These are phyloP conservation scores for Comarum palustre DNA, from an alignment of 306 rosid species.

Conservation along the genomic window DNA sequence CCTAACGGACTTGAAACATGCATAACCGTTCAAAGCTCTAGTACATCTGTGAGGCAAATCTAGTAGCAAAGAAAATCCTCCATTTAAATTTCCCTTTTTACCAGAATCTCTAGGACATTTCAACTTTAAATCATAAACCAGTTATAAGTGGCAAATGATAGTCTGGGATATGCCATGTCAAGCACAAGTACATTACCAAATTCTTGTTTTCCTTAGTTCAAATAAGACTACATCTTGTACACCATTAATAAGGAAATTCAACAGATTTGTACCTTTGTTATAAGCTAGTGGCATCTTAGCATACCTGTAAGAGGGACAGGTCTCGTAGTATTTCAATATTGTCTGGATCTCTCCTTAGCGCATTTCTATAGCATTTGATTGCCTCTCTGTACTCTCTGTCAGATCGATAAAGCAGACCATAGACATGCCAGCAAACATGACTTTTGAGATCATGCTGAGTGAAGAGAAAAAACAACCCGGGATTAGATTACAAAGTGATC, in stretches of 20 bases:
- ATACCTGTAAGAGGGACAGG: constrained; percentile 87
- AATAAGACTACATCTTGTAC: background rate
- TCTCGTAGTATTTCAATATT: constrained; percentile 94
- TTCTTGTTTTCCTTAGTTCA: background rate
- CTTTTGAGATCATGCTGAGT: constrained; percentile 94
- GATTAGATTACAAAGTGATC: constrained; percentile 14
- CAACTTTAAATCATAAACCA: background rate
- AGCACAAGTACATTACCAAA: background rate
- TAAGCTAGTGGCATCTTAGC: constrained; percentile 14
- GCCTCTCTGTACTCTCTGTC: constrained; percentile 99
- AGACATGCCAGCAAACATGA: constrained; percentile 99
- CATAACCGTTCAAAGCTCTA: background rate
- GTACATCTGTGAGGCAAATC: background rate
- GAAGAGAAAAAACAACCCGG: constrained; percentile 26
- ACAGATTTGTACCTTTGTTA: constrained; percentile 8
- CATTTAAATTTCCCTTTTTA: background rate
- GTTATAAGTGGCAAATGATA: background rate
- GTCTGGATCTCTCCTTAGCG: constrained; percentile 89
- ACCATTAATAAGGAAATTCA: background rate
- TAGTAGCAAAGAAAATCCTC: background rate
- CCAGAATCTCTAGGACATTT: background rate
- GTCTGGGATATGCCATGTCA: background rate
- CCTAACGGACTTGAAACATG: background rate
- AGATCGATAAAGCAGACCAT: constrained; percentile 94
- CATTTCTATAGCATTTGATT: constrained; percentile 92